Conservation (phyloP, 345 rosid species). For the Sonneratia caseolaris region DNA sequence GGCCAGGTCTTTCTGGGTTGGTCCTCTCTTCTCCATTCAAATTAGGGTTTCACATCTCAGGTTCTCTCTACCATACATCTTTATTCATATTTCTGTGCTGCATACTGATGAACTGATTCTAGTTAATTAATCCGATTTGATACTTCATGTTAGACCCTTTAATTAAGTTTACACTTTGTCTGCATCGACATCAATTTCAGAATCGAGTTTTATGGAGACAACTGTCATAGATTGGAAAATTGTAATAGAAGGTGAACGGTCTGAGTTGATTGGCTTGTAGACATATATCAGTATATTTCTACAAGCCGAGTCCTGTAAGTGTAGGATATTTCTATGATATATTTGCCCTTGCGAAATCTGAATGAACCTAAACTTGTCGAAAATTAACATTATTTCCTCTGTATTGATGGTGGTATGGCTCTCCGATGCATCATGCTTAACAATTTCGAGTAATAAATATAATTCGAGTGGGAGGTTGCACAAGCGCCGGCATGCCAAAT, state of each 20-base stretch:
- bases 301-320: background rate
- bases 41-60: background rate
- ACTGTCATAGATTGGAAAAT: background rate
- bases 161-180: background rate
- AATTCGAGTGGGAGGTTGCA: no score
- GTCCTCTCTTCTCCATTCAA: background rate
- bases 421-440: no score
- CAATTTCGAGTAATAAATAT: no score
- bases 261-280: background rate
- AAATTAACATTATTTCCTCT: no score
- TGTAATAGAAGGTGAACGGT: background rate
- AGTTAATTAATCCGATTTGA: background rate
- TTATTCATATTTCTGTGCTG: background rate
- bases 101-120: background rate
- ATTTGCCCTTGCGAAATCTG: no score
- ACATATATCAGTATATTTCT: background rate
- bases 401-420: no score
- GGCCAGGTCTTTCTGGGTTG: no score
- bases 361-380: no score
- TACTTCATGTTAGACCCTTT: background rate
- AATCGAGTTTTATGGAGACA: background rate
- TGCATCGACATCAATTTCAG: background rate
- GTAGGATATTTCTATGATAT: no score
- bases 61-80: background rate
- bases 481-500: no score